Base-by-base conservation (phyloP, 805 yeast genomes). In the Candida pseudoglaebosa region DNA sequence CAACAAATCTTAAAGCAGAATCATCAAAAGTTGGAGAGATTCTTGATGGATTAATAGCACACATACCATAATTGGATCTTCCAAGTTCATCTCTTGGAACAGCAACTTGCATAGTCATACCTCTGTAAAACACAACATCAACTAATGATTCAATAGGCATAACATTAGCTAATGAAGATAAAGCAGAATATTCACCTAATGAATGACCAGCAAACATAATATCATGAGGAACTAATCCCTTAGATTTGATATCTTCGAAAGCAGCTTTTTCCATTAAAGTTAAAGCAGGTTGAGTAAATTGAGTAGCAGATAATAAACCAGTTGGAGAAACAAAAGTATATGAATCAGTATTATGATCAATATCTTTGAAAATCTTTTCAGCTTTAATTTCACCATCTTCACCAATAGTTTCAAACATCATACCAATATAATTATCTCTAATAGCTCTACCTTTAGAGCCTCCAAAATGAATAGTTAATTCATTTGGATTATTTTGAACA, bases 21-120 rank as follows among this genome's bases (percentile, higher is more conserved):
- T 93, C 98, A 57, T 78, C 77, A 74, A 93, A 93, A 12, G 96
- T 85, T 40, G 84, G 70, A 40, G 85, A 79, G 46, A 93, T 84
- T 69, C 99, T 82, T 46, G 95, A 77, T 57, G 99, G 99, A 72
- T 95, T 93, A 42, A 91, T 90, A 38, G 99, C 99, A 73, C 88
- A 79, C 99, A 93, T 93, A 75, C 98, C 98, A 59, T 93, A 93
- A 75, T 93, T 93, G 43, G 99, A 93, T 71, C 98, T 84, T 36
- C 99, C 99, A 37, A 68, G 61, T 40, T 81, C 78, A 67, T 93
- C 99, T 73, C 99, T 84, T 61, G 98, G 98, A 50, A 93, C 99
- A 34, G 99, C 99, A 49, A 93, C 99, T 74, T 93, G 99, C 99
- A 93, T 93, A 36, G 99, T 95, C 98, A 93, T 93, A 78, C 99